Evolutionary conservation across 306 rosid species (phyloP).

Genomic region (Spatholobus suberectus): DNA sequence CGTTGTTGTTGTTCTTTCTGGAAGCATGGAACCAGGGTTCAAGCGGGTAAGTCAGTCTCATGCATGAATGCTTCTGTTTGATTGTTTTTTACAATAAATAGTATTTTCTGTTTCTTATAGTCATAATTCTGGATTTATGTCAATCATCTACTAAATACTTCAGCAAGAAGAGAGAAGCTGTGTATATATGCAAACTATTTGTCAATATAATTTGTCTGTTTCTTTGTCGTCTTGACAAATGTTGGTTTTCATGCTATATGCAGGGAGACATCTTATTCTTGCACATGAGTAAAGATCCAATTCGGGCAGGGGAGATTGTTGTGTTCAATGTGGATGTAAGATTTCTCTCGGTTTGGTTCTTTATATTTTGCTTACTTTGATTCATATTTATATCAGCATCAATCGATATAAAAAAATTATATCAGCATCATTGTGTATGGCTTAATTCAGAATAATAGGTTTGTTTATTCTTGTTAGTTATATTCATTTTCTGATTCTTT

Average conservation of each 20-base stretch:
- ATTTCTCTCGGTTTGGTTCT: background rate
- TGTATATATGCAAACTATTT: slow-evolving; percentile 9
- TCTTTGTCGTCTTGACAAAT: slow-evolving; percentile 23
- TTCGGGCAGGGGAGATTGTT: slow-evolving; percentile 97
- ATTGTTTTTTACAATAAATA: background rate
- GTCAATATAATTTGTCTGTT: background rate
- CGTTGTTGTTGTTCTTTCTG: slow-evolving; percentile 80
- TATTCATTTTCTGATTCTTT: slow-evolving; percentile 8
- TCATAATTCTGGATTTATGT: slow-evolving; percentile 4
- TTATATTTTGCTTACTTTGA: background rate
- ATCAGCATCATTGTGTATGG: background rate
- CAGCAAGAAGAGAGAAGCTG: slow-evolving; percentile 24
- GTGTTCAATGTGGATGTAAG: slow-evolving; percentile 94
- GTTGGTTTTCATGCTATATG: slow-evolving; percentile 18
- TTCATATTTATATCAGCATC: background rate
- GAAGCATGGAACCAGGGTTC: slow-evolving; percentile 94
- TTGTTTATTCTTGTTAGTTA: slow-evolving; percentile 9
- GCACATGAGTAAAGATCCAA: slow-evolving; percentile 92
- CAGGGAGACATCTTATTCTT: slow-evolving; percentile 95
- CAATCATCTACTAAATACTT: background rate
- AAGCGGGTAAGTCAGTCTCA: slow-evolving; percentile 64
- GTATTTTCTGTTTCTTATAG: background rate
- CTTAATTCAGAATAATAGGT: background rate
- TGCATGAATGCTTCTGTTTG: slow-evolving; percentile 40
- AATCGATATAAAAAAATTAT: background rate